Evolutionary conservation across 306 rosid species (phyloP).

Genomic region (Sechiopsis laciniata): DNA sequence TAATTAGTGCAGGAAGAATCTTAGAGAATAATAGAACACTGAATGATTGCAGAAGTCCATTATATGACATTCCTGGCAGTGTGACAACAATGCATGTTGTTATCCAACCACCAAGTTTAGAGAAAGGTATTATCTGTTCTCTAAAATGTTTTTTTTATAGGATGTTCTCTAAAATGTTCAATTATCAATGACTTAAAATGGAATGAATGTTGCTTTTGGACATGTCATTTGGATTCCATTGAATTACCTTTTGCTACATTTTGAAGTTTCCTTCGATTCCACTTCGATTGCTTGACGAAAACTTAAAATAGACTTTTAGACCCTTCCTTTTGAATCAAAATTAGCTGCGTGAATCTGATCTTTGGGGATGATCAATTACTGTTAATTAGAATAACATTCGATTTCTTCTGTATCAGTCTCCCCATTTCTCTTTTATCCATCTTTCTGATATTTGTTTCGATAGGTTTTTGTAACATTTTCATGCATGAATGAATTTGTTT

Average conservation of each 20-base stretch:
- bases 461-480: no score
- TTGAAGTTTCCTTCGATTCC: neutral
- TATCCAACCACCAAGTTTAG: constrained; percentile 59
- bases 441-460: no score
- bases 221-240: constrained; percentile 6
- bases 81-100: constrained; percentile 89
- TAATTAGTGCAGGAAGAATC: constrained; percentile 74
- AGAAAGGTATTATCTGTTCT: constrained; percentile 50
- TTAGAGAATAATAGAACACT: constrained; percentile 83
- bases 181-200: neutral
- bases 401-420: no score
- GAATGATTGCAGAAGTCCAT: constrained; percentile 79
- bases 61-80: constrained; percentile 66
- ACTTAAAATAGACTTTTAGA: neutral
- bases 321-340: neutral
- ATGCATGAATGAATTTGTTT: no score
- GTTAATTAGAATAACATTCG: neutral
- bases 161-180: constrained; percentile 2
- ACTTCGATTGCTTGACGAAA: neutral
- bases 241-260: constrained; percentile 14
- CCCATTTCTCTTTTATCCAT: no score
- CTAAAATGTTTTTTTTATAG: neutral
- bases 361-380: neutral
- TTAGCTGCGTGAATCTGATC: neutral
- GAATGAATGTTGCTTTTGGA: constrained; percentile 8